Conservation (phyloP, 148 eudicot species). For the Nepenthes gracilis region DNA sequence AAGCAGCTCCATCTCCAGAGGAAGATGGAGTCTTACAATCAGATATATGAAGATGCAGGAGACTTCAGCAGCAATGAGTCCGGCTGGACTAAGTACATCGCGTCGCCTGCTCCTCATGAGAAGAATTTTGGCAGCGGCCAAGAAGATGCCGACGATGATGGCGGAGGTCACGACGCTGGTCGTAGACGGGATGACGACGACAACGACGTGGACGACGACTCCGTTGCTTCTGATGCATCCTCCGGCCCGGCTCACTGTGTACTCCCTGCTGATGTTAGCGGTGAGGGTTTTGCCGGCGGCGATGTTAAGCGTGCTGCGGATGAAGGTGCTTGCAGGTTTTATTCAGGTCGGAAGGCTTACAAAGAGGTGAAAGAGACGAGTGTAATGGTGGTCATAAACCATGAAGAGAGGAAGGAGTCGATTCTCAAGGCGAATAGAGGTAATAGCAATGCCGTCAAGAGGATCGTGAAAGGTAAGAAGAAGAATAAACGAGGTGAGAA, state of each 20-base stretch:
- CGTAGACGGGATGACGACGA: neutral
- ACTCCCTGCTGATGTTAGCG: neutral
- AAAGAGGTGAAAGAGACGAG: too few relatives aligned
- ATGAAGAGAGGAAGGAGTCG: too few relatives aligned
- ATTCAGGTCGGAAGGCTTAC: too few relatives aligned
- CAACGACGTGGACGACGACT: slow-evolving; percentile 2
- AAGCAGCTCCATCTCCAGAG: neutral
- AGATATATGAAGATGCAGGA: neutral
- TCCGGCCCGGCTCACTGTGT: slow-evolving; percentile 10
- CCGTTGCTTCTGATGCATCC: slow-evolving; percentile 12
- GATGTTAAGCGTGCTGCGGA: too few relatives aligned
- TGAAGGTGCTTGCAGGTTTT: too few relatives aligned
- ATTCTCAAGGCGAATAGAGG: too few relatives aligned
- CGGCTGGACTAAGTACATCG: slow-evolving; percentile 13
- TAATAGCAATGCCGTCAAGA: too few relatives aligned
- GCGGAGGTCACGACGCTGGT: neutral
- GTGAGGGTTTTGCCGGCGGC: too few relatives aligned
- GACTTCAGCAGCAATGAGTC: slow-evolving; percentile 13
- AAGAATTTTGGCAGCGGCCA: slow-evolving; percentile 3
- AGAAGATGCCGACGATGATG: neutral
- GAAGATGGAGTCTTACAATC: neutral
- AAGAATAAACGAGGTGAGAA: too few relatives aligned
- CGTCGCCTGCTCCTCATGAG: slow-evolving; percentile 6
- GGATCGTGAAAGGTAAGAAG: too few relatives aligned
- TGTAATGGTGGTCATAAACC: too few relatives aligned